Percentiles rank a stretch among this genome's conserved stretches.
phyloP scores from a whole-genome alignment of 164 flowering plant genomes.

The Piper betle region DNA sequence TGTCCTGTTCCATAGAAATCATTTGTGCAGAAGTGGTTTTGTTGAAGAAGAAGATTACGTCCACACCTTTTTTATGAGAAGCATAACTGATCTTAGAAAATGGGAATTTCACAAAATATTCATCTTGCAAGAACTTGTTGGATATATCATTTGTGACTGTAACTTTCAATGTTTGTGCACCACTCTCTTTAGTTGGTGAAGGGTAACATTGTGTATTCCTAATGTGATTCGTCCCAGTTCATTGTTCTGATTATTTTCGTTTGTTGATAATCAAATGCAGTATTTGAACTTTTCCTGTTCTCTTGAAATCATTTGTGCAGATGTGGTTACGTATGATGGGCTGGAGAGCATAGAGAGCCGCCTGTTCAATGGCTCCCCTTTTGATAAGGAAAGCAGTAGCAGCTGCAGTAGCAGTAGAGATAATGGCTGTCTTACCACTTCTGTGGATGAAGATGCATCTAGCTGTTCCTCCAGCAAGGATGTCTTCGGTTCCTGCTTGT shows the following conservation, averaged over 20 bases:
- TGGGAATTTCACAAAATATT: background rate
- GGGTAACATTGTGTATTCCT: background rate
- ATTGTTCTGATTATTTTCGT: background rate
- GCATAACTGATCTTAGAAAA: background rate
- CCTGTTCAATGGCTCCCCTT: constrained; percentile 42
- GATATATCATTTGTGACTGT: background rate
- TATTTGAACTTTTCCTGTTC: too few relatives aligned
- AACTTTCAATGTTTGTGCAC: too few relatives aligned
- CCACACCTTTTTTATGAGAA: background rate
- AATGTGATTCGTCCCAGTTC: background rate
- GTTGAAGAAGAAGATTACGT: background rate
- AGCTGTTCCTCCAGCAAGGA: constrained; percentile 83
- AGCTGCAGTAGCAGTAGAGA: constrained; percentile 44
- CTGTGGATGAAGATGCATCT: constrained; percentile 57
- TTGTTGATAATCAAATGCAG: background rate
- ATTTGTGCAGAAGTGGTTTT: background rate
- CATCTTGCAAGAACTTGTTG: background rate
- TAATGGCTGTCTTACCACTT: constrained; percentile 48
- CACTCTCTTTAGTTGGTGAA: too few relatives aligned
- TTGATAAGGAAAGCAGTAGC: constrained; percentile 44
- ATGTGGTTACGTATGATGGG: constrained; percentile 69
- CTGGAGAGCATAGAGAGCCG: constrained; percentile 82
- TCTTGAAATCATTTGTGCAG: constrained; percentile 23
- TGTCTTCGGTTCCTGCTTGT: constrained; percentile 66
- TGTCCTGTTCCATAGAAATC: background rate